Percentiles rank a stretch among this genome's conserved stretches.
Evolutionary conservation across 208 protist species (phyloP).

Genomic region (Angomonas deanei): DNA sequence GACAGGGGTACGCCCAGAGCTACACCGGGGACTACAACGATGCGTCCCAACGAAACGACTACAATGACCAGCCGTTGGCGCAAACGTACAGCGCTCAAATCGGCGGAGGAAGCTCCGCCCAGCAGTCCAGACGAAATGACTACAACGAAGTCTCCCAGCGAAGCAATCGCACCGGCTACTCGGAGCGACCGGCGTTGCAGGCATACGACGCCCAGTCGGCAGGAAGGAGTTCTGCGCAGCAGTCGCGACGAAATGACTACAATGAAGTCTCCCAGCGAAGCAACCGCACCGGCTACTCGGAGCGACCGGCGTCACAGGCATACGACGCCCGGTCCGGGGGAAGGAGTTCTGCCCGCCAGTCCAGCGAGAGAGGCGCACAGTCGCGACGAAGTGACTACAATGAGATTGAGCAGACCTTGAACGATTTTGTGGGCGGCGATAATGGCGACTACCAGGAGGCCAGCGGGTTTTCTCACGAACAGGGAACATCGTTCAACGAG

Average conservation of each 20-base stretch:
- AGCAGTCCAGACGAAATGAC: too few relatives aligned
- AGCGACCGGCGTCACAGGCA: background rate
- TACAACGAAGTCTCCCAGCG: background rate
- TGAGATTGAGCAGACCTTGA: slow-evolving; percentile 23
- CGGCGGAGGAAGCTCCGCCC: too few relatives aligned
- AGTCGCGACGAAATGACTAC: too few relatives aligned
- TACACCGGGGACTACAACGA: background rate
- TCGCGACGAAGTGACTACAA: slow-evolving; percentile 10
- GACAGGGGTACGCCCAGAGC: background rate
- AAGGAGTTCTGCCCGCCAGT: background rate
- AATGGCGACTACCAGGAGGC: background rate
- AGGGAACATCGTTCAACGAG: background rate
- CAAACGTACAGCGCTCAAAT: too few relatives aligned
- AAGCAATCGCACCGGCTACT: background rate
- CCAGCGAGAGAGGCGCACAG: background rate
- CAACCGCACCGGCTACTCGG: background rate
- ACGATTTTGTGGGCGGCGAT: slow-evolving; percentile 9
- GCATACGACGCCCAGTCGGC: too few relatives aligned
- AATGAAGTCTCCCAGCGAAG: background rate
- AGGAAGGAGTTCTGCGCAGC: too few relatives aligned
- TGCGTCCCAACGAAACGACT: background rate
- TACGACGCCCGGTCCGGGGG: background rate
- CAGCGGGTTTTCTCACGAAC: background rate
- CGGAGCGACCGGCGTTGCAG: too few relatives aligned
- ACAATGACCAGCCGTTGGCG: too few relatives aligned